Evolutionary conservation across 2,329 filamentous ascomycete species (phyloP), one percentile per base, ranked within the genome.

Genomic region (Fusarium incarnatum): DNA sequence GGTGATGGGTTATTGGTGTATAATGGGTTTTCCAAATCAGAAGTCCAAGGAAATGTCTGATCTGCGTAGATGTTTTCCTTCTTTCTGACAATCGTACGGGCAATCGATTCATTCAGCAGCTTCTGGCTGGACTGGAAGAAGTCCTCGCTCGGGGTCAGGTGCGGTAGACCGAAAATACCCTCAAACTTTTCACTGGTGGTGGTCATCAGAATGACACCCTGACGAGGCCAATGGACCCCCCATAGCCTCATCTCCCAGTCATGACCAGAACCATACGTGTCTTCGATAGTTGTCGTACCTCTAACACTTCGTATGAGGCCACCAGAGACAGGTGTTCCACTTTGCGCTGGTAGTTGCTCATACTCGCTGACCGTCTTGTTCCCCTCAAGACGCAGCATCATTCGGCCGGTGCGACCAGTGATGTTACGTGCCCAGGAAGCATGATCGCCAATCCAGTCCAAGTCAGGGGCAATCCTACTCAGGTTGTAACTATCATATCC

Each of bases 171-270:
- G 78, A 97, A 97, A 59, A 98, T 91, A 45, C 96, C 94, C n/a
- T 91, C 89, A 76, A 96, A 96, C 82, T 97, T 98, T 77, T 97
- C 92, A 79, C 94, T 98, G 49, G 94, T 95, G 1, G 95, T 98
- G 3, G 92, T 93, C 77, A 98, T 83, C 37, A 98, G 83, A 52
- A 96, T 88, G 16, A 89, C 88, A 3, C 96, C 96, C 67, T 92
- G 88, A n/a, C 87, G 86, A 40, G 92, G 90, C 85, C 94, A 97
- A 81, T 98, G 95, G 6, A 97, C 87, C 6, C 96, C 96, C 79
- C 94, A 91, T 52, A 97, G 81, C 54, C 88, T 86, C 81, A 97
- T 89, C 72, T 94, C 91, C 89, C 92, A 94, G 71, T 89, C 92
- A 76, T 91, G 91, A 8, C 92, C 91, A 64, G 80, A 79, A 12